Percentiles rank a stretch among this genome's conserved stretches.
These are phyloP conservation scores for Microsporum ferrugineum DNA, from an alignment of 2,329 filamentous ascomycete species.

Conservation along the genomic window DNA sequence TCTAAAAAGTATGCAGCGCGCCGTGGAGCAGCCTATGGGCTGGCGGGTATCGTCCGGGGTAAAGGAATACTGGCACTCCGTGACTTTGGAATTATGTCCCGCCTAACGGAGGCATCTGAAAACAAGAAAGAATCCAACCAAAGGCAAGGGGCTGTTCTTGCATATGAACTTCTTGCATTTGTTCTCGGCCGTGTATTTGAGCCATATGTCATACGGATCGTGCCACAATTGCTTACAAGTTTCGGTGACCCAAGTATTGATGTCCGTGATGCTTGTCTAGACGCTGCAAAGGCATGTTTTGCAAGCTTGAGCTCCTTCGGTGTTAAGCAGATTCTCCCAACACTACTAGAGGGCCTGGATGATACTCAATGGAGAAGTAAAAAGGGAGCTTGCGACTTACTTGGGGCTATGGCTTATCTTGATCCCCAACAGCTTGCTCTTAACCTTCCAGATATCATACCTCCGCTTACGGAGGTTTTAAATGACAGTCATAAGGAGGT, in stretches of 20 bases:
- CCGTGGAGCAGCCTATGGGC: slow-evolving; percentile 85
- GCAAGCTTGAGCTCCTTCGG: slow-evolving; percentile 86
- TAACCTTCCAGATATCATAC: slow-evolving; percentile 92
- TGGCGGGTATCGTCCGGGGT: slow-evolving; percentile 83
- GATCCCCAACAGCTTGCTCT: slow-evolving; percentile 88
- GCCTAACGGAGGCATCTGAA: slow-evolving; percentile 69
- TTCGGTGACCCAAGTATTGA: slow-evolving; percentile 84
- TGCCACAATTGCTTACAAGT: slow-evolving; percentile 75
- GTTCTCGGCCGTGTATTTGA: slow-evolving; percentile 84
- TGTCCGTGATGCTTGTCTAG: slow-evolving; percentile 84
- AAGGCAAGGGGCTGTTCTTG: slow-evolving; percentile 76
- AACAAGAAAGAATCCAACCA: slow-evolving; percentile 90
- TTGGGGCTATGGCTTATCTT: slow-evolving; percentile 97
- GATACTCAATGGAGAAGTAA: slow-evolving; percentile 97
- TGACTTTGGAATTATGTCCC: slow-evolving; percentile 76
- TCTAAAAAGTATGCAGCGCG: slow-evolving; percentile 88
- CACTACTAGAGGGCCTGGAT: slow-evolving; percentile 79
- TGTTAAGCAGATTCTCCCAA: slow-evolving; percentile 88
- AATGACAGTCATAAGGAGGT: slow-evolving; percentile 99
- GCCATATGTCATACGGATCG: slow-evolving; percentile 90
- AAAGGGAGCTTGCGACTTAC: slow-evolving; percentile 89
- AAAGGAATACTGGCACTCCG: slow-evolving; percentile 69
- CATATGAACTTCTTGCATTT: slow-evolving; percentile 79
- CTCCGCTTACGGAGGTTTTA: slow-evolving; percentile 80
- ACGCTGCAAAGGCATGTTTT: slow-evolving; percentile 90